Conservation (phyloP, 2,329 filamentous ascomycete genomes). For the Xylaria sp. region DNA sequence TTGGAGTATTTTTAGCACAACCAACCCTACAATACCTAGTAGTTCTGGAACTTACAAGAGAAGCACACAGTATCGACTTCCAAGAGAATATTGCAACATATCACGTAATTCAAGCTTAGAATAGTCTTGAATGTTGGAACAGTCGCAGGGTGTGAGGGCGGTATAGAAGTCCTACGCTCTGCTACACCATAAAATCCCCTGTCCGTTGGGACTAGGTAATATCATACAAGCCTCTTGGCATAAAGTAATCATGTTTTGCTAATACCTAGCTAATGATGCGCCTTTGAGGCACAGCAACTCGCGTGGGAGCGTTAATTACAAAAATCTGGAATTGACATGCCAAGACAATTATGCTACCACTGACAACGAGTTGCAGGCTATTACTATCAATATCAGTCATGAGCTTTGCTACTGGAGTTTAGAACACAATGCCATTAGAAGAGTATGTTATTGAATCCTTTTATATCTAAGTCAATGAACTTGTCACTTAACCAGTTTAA, state of each 20-base stretch:
- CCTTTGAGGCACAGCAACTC: constrained; percentile 1
- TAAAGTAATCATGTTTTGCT: background rate
- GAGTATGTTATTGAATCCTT: background rate
- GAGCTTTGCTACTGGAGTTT: too few relatives aligned
- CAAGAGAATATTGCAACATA: background rate
- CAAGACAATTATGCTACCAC: background rate
- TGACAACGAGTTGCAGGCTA: background rate
- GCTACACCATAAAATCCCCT: background rate
- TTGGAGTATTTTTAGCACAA: background rate
- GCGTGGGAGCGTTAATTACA: constrained; percentile 1
- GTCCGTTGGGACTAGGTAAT: background rate
- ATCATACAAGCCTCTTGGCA: background rate
- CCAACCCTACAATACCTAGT: background rate
- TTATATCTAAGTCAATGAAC: background rate
- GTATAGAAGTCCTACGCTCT: background rate
- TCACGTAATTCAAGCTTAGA: background rate
- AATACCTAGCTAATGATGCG: background rate
- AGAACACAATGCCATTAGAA: background rate
- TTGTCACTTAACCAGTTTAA: background rate
- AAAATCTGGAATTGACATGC: background rate
- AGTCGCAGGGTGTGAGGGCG: background rate
- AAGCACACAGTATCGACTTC: background rate
- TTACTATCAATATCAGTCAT: background rate
- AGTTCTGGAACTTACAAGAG: background rate
- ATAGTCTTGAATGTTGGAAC: background rate